phyloP scores from a whole-genome alignment of 129 eudicot genomes.

The Lactuca sativa region DNA sequence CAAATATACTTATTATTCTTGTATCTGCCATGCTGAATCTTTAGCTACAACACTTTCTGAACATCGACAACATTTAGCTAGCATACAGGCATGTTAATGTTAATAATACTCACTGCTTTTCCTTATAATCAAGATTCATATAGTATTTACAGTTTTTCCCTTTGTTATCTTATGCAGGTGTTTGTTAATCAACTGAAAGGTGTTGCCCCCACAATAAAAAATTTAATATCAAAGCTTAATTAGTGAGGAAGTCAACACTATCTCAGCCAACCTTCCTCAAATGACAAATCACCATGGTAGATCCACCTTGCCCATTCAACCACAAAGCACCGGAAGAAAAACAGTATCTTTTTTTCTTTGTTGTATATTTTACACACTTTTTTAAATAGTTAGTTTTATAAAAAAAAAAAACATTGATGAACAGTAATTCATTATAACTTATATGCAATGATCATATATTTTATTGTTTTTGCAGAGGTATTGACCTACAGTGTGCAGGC shows the following conservation, averaged over 20 bases:
- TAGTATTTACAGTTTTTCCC: neutral
- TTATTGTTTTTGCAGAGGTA: no score
- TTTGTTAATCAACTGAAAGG: constrained; percentile 91
- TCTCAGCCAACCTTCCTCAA: constrained; percentile 69
- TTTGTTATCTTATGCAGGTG: constrained; percentile 49
- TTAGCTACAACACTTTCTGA: constrained; percentile 91
- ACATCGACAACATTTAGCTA: no score
- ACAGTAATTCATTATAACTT: no score
- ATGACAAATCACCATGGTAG: constrained; percentile 46
- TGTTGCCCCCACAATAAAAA: constrained; percentile 84
- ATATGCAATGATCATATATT: no score
- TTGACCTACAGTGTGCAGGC: no score
- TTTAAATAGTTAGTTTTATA: no score
- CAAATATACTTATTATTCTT: no score
- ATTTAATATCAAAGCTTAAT: constrained; percentile 79
- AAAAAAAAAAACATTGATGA: no score
- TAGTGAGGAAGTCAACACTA: constrained; percentile 73
- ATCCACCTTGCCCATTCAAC: constrained; percentile 64
- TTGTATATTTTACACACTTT: neutral
- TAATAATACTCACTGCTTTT: constrained; percentile 11
- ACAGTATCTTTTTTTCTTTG: constrained; percentile 42
- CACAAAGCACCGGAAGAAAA: constrained; percentile 73
- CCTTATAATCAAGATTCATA: constrained; percentile 10
- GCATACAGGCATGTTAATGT: constrained; percentile 61
- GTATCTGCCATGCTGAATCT: constrained; percentile 96